These are phyloP conservation scores for Dysphania ambrosioides DNA, from an alignment of 148 eudicot species.

Conservation along the genomic window DNA sequence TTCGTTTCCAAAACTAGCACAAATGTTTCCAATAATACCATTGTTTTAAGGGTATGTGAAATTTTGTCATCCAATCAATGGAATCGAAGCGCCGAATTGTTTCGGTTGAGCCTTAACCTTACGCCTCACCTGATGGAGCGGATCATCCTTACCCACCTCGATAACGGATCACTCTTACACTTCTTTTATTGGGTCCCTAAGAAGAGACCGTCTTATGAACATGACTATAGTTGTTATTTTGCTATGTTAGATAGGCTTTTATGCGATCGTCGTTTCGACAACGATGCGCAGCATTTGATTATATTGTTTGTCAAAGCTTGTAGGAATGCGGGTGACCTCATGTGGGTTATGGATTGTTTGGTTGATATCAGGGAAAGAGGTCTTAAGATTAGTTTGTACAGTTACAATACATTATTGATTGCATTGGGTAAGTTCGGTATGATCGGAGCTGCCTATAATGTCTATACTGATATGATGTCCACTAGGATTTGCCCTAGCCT, in stretches of 20 bases:
- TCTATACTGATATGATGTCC: slow-evolving; percentile 43
- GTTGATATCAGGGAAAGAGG: slow-evolving; percentile 39
- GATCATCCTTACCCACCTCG: slow-evolving; percentile 33
- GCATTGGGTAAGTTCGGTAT: slow-evolving; percentile 55
- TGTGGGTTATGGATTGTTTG: slow-evolving; percentile 45
- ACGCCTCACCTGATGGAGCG: slow-evolving; percentile 42
- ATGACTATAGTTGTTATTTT: slow-evolving; percentile 41
- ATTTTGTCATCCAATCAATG: slow-evolving; percentile 36
- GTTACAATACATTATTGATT: slow-evolving; percentile 63
- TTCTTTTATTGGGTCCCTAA: slow-evolving; percentile 67
- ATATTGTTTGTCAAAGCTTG: slow-evolving; percentile 59
- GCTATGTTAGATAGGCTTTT: slow-evolving; percentile 65
- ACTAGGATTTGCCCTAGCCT: slow-evolving; percentile 54
- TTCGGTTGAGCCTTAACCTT: slow-evolving; percentile 34
- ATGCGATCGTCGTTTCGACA: slow-evolving; percentile 24
- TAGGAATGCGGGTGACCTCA: slow-evolving; percentile 42
- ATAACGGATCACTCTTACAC: slow-evolving; percentile 36
- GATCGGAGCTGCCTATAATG: slow-evolving; percentile 46
- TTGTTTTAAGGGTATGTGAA: slow-evolving; percentile 41
- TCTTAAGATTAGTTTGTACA: slow-evolving; percentile 47
- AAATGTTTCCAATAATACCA: not conserved
- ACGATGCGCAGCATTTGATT: slow-evolving; percentile 50
- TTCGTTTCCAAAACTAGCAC: slow-evolving; percentile 18
- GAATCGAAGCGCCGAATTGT: slow-evolving; percentile 47
- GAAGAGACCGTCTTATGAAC: slow-evolving; percentile 45